A percentile compares a stretch with the other conserved stretches of the same genome.
Conservation (phyloP, 2,329 filamentous ascomycete genomes). For the Blumeriella jaapii region DNA sequence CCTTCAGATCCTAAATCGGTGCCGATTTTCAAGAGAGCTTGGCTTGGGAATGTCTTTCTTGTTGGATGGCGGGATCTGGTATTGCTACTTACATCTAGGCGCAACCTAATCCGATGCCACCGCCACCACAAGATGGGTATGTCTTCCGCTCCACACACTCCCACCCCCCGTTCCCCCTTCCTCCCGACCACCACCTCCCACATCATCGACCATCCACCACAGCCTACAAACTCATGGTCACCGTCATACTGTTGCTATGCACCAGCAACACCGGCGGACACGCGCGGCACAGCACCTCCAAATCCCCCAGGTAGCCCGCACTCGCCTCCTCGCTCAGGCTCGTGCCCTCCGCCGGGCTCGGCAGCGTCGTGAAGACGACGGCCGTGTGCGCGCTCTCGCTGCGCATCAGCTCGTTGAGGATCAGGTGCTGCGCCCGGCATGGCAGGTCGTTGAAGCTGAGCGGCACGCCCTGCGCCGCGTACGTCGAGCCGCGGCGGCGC, state of each 20-base stretch:
- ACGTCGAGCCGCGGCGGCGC: constrained; percentile 31
- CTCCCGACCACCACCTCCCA: no score
- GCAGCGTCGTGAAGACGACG: constrained; percentile 73
- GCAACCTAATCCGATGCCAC: no score
- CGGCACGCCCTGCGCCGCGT: constrained; percentile 50
- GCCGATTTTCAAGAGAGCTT: no score
- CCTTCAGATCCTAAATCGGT: no score
- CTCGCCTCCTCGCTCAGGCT: constrained; percentile 58
- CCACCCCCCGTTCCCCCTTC: no score
- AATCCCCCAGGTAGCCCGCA: constrained; percentile 61
- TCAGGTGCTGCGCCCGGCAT: constrained; percentile 44
- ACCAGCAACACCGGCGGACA: constrained; percentile 69
- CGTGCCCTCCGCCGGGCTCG: constrained; percentile 69
- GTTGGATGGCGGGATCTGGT: no score
- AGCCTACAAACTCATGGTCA: constrained; percentile 58
- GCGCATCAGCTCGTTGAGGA: constrained; percentile 52
- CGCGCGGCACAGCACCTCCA: constrained; percentile 67
- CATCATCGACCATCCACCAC: no score
- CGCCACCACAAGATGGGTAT: no score
- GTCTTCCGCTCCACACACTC: no score
- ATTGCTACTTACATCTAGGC: no score
- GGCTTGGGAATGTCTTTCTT: no score
- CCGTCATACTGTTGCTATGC: constrained; percentile 82
- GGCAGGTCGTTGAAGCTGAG: constrained; percentile 81
- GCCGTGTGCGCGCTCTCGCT: constrained; percentile 58